Percentiles rank a stretch among this genome's conserved stretches.
Evolutionary conservation across 345 rosid genomes (phyloP).

Genomic region (Euclidium syriacum): DNA sequence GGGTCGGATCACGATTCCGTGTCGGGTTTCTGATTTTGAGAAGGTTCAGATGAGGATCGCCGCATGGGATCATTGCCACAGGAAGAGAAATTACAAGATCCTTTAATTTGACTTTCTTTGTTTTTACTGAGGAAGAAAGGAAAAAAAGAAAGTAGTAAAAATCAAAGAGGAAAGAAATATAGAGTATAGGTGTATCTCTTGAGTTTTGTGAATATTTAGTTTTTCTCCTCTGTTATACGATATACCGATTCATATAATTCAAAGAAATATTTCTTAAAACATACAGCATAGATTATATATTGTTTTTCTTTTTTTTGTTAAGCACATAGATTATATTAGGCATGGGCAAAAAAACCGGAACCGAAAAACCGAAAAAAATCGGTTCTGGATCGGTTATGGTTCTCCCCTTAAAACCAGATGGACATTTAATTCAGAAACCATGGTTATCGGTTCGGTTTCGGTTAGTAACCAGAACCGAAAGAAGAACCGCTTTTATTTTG

Average conservation of each 20-base stretch:
- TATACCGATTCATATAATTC: not conserved
- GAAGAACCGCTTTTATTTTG: too few relatives aligned
- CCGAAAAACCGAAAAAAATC: too few relatives aligned
- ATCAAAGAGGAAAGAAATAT: not conserved
- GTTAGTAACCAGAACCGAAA: too few relatives aligned
- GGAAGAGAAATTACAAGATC: slow-evolving; percentile 18
- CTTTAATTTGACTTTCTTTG: not conserved
- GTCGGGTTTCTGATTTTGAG: slow-evolving; percentile 72
- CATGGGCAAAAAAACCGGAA: too few relatives aligned
- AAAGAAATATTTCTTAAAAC: not conserved
- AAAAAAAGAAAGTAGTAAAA: not conserved
- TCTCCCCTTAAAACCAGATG: too few relatives aligned
- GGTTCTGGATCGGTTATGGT: too few relatives aligned
- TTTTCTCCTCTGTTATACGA: not conserved
- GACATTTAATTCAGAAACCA: too few relatives aligned
- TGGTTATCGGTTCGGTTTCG: too few relatives aligned
- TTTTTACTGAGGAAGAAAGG: not conserved
- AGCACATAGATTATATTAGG: too few relatives aligned
- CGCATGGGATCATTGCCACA: slow-evolving; percentile 42
- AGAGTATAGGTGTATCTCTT: not conserved
- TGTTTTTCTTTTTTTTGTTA: not conserved
- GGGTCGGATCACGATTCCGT: slow-evolving; percentile 76
- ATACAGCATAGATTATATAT: not conserved
- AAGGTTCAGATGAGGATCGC: slow-evolving; percentile 70
- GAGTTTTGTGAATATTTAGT: slow-evolving; percentile 13